Evolutionary conservation across 148 eudicot genomes (phyloP).

Genomic region (Chenopodium album): DNA sequence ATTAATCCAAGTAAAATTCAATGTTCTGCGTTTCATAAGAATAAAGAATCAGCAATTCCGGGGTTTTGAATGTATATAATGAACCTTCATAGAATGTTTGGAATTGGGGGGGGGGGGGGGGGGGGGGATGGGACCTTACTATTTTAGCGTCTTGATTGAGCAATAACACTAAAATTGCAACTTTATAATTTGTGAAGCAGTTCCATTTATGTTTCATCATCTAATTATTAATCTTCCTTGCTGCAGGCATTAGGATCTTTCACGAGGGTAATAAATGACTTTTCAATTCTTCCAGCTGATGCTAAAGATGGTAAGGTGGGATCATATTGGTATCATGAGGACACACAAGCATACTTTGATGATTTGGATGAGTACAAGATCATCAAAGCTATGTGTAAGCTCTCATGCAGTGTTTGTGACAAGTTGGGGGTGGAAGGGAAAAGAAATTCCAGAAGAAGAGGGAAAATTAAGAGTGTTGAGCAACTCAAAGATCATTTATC

Average conservation of each 20-base stretch:
- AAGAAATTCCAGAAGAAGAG: constrained; percentile 46
- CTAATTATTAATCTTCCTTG: constrained; percentile 8
- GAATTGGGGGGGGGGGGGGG: no score
- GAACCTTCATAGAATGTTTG: neutral
- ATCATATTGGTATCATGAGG: constrained; percentile 82
- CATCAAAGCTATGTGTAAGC: constrained; percentile 91
- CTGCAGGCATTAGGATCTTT: constrained; percentile 76
- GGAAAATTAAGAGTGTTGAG: constrained; percentile 62
- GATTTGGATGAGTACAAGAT: constrained; percentile 79
- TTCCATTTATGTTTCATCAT: neutral
- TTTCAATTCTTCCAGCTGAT: constrained; percentile 62
- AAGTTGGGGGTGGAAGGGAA: constrained; percentile 46
- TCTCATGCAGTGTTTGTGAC: constrained; percentile 82
- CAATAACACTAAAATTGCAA: neutral
- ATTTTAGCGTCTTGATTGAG: neutral
- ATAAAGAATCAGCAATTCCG: neutral
- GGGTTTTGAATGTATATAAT: neutral
- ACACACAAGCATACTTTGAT: constrained; percentile 70
- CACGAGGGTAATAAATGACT: constrained; percentile 65
- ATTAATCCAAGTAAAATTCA: no score
- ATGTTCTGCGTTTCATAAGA: neutral
- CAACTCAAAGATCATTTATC: constrained; percentile 80
- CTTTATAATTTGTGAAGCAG: neutral
- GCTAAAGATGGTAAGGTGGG: constrained; percentile 74
- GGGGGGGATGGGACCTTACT: no score